phyloP scores from a whole-genome alignment of 148 eudicot species.

The Salicornia ramosissima region DNA sequence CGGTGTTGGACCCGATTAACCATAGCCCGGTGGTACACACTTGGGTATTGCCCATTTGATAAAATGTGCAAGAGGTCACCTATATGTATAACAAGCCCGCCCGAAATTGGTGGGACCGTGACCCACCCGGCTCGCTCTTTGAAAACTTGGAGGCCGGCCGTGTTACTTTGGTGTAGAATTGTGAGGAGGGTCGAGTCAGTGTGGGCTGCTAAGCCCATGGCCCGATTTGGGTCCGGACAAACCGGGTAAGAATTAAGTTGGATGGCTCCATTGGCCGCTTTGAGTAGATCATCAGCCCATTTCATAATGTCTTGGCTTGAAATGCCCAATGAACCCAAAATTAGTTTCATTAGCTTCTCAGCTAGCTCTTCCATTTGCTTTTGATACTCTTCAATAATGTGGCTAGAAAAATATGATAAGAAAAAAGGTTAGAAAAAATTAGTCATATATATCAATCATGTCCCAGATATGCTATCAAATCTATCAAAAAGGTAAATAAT shows the following conservation, averaged over 20 bases:
- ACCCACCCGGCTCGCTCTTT: constrained; percentile 59
- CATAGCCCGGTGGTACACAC: constrained; percentile 80
- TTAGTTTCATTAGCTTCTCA: constrained; percentile 53
- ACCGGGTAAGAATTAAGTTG: constrained; percentile 85
- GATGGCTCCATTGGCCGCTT: constrained; percentile 51
- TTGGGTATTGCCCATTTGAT: constrained; percentile 69
- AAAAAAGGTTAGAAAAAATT: background rate
- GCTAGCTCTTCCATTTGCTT: constrained; percentile 61
- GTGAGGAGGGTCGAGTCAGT: constrained; percentile 90
- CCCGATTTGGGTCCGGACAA: constrained; percentile 88
- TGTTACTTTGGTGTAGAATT: constrained; percentile 72
- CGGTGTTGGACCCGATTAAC: constrained; percentile 70
- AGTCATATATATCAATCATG: constrained; percentile 13
- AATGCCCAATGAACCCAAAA: constrained; percentile 67
- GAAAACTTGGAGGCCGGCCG: constrained; percentile 66
- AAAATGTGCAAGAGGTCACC: constrained; percentile 88
- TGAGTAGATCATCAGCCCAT: constrained; percentile 46
- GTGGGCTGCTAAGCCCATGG: constrained; percentile 94
- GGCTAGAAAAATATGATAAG: constrained; percentile 42
- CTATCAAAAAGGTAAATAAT: constrained; percentile 24
- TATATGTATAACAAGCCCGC: constrained; percentile 66
- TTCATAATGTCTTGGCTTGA: constrained; percentile 44
- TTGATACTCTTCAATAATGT: constrained; percentile 60
- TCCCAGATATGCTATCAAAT: constrained; percentile 28
- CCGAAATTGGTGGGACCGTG: constrained; percentile 57